These are phyloP conservation scores for Aureobasidium vineae DNA, from an alignment of 2,329 filamentous ascomycete genomes.

Conservation along the genomic window DNA sequence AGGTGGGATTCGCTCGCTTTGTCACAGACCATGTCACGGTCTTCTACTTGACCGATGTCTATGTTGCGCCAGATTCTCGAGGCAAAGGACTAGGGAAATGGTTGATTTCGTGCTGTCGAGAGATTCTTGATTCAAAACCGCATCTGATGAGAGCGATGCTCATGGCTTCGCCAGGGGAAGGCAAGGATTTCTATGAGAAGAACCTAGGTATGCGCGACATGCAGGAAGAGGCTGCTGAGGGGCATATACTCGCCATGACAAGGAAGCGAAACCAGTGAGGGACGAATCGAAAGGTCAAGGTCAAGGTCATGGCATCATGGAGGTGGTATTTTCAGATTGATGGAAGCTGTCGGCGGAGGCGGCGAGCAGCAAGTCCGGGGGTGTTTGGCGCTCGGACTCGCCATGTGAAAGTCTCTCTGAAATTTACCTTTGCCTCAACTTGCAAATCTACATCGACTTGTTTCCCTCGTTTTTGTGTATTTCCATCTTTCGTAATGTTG, in stretches of 20 bases:
- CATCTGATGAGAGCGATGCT: slow-evolving; percentile 32
- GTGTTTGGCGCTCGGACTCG: not conserved
- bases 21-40: slow-evolving; percentile 34
- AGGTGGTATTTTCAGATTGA: no score
- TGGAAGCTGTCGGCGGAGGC: not conserved
- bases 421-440: slow-evolving; percentile 22
- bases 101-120: slow-evolving; percentile 32
- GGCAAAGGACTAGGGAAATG: slow-evolving; percentile 32
- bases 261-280: not conserved
- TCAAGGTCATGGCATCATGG: not conserved
- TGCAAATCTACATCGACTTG: not conserved
- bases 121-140: slow-evolving; percentile 31
- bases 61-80: slow-evolving; percentile 30
- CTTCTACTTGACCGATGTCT: slow-evolving; percentile 36
- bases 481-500: slow-evolving; percentile 1
- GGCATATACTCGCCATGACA: slow-evolving; percentile 7
- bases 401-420: slow-evolving; percentile 18
- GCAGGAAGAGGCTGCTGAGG: slow-evolving; percentile 23
- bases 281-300: not conserved
- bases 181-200: slow-evolving; percentile 31
- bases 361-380: not conserved
- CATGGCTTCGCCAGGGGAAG: slow-evolving; percentile 29
- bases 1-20: slow-evolving; percentile 35
- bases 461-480: not conserved
- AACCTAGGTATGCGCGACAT: slow-evolving; percentile 31